Conservation (phyloP, 768 basidiomycete species). For the Boletus vermiculosoides region DNA sequence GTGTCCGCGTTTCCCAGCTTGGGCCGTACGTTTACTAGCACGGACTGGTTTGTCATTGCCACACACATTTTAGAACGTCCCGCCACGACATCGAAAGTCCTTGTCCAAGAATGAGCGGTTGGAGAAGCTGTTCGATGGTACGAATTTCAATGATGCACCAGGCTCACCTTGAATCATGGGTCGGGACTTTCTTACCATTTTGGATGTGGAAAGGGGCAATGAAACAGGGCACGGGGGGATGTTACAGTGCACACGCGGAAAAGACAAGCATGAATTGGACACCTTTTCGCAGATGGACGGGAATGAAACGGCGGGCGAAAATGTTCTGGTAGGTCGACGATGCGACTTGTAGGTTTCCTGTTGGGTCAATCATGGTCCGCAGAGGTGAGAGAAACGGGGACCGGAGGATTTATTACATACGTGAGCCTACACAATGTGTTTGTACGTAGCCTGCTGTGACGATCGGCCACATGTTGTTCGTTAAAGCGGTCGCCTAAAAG, state of each 20-base stretch:
- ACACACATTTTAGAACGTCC: slow-evolving; percentile 4
- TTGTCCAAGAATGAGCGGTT: slow-evolving; percentile 2
- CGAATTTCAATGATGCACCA: slow-evolving; percentile 16
- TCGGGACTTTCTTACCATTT: slow-evolving; percentile 7
- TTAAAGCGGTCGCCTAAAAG: slow-evolving; percentile 20
- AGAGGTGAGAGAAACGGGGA: slow-evolving; percentile 4
- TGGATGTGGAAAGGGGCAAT: slow-evolving; percentile 13
- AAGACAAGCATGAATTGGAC: slow-evolving; percentile 5
- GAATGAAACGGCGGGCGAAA: slow-evolving; percentile 19
- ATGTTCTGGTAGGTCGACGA: background rate
- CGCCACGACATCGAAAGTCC: slow-evolving; percentile 9
- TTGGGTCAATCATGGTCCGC: slow-evolving; percentile 1
- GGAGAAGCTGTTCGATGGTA: slow-evolving; percentile 4
- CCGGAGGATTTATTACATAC: slow-evolving; percentile 22
- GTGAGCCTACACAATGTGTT: slow-evolving; percentile 6
- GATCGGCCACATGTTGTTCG: slow-evolving; percentile 22
- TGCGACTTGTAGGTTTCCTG: slow-evolving; percentile 10
- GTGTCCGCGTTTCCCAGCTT: slow-evolving; percentile 1
- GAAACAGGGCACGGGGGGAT: slow-evolving; percentile 16
- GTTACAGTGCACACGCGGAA: slow-evolving; percentile 3
- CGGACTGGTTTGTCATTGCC: slow-evolving; percentile 12
- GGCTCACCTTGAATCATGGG: background rate
- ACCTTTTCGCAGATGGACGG: slow-evolving; percentile 12
- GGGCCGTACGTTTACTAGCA: slow-evolving; percentile 1
- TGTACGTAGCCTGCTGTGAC: slow-evolving; percentile 29